Conservation (phyloP, 2,329 filamentous ascomycete species). For the Fusarium protoensiforme region DNA sequence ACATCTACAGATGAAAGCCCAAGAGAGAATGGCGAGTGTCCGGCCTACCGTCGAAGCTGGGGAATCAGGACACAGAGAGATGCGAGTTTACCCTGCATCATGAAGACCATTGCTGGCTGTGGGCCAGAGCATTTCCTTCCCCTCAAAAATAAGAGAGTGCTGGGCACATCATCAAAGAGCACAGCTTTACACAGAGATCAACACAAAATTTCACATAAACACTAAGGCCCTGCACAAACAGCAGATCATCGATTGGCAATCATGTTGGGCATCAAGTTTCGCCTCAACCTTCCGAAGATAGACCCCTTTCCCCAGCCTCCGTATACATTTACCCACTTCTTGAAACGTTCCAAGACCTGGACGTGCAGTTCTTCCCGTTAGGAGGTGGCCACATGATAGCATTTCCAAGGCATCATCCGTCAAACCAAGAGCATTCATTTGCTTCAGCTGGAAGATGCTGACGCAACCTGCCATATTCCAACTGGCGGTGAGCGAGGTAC, state of each 20-base stretch:
- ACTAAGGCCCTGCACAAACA: background rate
- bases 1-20: fast-evolving
- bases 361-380: background rate
- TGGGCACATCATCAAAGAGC: background rate
- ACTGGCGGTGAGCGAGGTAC: background rate
- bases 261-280: background rate
- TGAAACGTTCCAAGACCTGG: background rate
- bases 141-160: background rate
- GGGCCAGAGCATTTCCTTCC: background rate
- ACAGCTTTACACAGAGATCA: background rate
- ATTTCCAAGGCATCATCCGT: background rate
- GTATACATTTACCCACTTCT: background rate
- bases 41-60: background rate
- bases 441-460: background rate
- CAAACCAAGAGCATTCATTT: background rate
- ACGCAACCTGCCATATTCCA: background rate
- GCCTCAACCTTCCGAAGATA: background rate
- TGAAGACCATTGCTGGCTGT: background rate
- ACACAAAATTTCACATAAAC: background rate
- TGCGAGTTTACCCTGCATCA: background rate
- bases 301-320: background rate
- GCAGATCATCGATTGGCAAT: background rate
- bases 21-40: background rate
- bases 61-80: background rate
- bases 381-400: background rate